Percentiles rank a stretch among this genome's conserved stretches.
phyloP scores from a whole-genome alignment of 306 rosid genomes.

The Cicer judaicum region DNA sequence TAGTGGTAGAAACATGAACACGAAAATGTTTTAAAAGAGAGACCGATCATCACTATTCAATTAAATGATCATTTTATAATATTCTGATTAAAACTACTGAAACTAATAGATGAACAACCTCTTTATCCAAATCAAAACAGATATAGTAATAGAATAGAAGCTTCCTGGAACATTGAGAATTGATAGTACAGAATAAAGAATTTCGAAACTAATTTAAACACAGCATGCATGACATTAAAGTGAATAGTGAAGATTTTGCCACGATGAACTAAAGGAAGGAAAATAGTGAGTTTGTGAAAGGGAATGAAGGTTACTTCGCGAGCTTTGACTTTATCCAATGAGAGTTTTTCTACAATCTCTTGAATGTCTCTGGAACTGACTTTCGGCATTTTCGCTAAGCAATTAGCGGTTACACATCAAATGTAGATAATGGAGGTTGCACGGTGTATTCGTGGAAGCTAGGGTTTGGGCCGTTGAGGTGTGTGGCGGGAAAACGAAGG shows the following conservation, averaged over 20 bases:
- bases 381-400: conserved; percentile 48
- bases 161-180: background rate
- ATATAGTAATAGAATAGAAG: background rate
- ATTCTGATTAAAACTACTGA: conserved; percentile 19
- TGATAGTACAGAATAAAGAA: background rate
- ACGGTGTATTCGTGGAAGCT: conserved; percentile 22
- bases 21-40: background rate
- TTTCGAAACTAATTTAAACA: conserved; percentile 20
- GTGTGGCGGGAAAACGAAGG: conserved; percentile 54
- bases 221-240: conserved; percentile 15
- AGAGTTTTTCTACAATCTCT: conserved; percentile 76
- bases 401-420: conserved; percentile 24
- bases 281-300: conserved; percentile 25
- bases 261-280: conserved; percentile 7
- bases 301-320: conserved; percentile 70
- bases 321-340: conserved; percentile 82
- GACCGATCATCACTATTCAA: background rate
- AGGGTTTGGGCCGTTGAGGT: conserved; percentile 45
- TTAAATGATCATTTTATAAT: conserved; percentile 1
- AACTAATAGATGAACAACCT: conserved; percentile 7
- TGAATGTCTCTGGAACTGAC: conserved; percentile 74
- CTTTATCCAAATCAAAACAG: background rate
- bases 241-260: conserved; percentile 18
- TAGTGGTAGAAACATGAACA: background rate
- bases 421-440: background rate